A percentile compares a stretch with the other conserved stretches of the same genome.
Conservation (phyloP, 192 early-diverging fungal species). For the Coemansia biformis region DNA sequence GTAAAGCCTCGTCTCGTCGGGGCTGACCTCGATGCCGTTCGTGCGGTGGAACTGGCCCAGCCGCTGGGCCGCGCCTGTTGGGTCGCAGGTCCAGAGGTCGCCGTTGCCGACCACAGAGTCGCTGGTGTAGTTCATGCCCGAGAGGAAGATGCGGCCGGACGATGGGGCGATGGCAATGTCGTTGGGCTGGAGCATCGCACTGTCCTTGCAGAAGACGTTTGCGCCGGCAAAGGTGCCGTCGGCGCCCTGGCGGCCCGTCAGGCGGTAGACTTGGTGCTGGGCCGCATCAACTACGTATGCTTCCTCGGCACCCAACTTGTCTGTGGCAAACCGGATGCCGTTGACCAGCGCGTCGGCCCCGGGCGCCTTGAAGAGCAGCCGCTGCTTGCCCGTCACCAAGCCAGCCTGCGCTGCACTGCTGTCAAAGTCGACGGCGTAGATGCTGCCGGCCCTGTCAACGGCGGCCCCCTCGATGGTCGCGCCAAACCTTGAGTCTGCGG, state of each 20-base stretch:
- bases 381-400: conserved; percentile 11
- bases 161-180: conserved; percentile 50
- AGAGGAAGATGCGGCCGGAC: conserved; percentile 33
- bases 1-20: conserved; percentile 53
- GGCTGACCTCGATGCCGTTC: conserved; percentile 56
- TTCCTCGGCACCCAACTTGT: conserved; percentile 19
- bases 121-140: conserved; percentile 43
- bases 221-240: conserved; percentile 7
- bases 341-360: conserved; percentile 41
- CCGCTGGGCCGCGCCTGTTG: conserved; percentile 25
- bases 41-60: conserved; percentile 48
- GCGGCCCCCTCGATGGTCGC: conserved; percentile 52
- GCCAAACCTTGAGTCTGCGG: conserved; percentile 41
- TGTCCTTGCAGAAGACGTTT: conserved; percentile 25
- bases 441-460: conserved; percentile 47
- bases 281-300: conserved; percentile 41
- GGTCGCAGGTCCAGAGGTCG: conserved; percentile 52
- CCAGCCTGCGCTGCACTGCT: conserved; percentile 10
- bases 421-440: conserved; percentile 50
- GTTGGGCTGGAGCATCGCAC: conserved; percentile 47
- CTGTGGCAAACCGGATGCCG: conserved; percentile 44
- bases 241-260: conserved; percentile 5
- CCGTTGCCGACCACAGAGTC: conserved; percentile 39
- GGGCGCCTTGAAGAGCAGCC: conserved; percentile 21
- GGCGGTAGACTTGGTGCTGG: conserved; percentile 39